Evolutionary conservation across 352 stramenopile species (phyloP).

Genomic region (Phytophthora boehmeriae): DNA sequence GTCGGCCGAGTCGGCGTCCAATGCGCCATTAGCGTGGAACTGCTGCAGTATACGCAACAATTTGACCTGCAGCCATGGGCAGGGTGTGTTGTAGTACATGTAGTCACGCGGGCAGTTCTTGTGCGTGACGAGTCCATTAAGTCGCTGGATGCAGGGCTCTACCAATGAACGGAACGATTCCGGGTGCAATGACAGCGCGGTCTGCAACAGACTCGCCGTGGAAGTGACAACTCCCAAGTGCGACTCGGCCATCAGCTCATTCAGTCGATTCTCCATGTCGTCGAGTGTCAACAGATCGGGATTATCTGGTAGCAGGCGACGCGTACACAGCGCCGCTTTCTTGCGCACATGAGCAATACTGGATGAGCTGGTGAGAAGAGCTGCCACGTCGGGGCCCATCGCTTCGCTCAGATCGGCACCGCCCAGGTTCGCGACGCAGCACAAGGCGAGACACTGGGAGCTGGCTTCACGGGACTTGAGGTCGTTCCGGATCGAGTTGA

Average conservation of each 20-base stretch:
- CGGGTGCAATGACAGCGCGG: constrained; percentile 89
- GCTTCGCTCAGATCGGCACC: constrained; percentile 95
- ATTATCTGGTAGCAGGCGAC: constrained; percentile 93
- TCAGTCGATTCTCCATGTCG: constrained; percentile 66
- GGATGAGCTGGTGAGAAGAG: constrained; percentile 90
- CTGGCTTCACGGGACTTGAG: constrained; percentile 87
- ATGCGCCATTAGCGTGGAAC: constrained; percentile 68
- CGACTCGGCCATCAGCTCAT: constrained; percentile 90
- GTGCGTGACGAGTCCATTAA: constrained; percentile 94
- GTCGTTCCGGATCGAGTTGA: constrained; percentile 98
- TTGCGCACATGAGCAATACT: constrained; percentile 96
- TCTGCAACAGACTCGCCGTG: constrained; percentile 90
- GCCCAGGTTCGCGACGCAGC: constrained; percentile 96
- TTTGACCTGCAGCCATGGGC: constrained; percentile 96
- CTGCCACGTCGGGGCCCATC: constrained; percentile 93
- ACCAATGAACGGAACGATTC: constrained; percentile 92
- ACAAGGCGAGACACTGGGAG: constrained; percentile 95
- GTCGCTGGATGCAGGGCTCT: constrained; percentile 92
- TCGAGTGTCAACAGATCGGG: constrained; percentile 91
- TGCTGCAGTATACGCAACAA: constrained; percentile 94
- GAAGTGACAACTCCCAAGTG: constrained; percentile 96
- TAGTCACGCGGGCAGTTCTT: constrained; percentile 94
- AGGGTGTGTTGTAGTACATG: constrained; percentile 97
- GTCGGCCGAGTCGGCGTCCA: constrained; percentile 50
- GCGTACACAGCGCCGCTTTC: constrained; percentile 96